Evolutionary conservation across 805 yeast species (phyloP).

Genomic region (Kluyveromyces starmeri): DNA sequence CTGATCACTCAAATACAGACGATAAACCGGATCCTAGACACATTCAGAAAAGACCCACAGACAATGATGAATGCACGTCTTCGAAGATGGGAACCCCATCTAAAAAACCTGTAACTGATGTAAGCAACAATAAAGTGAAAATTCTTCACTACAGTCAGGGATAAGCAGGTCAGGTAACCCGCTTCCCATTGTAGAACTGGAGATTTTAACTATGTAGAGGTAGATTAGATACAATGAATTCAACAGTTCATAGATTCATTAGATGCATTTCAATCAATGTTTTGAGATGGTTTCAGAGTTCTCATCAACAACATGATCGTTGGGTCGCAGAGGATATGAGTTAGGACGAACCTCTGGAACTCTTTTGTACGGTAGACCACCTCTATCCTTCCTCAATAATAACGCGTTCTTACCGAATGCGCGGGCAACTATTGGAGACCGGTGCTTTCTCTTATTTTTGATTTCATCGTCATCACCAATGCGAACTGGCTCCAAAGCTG

Average conservation of each 20-base stretch:
- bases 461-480: constrained; percentile 8
- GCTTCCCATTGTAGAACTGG: too few species aligned
- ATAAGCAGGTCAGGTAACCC: too few species aligned
- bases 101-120: too few species aligned
- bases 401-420: constrained; percentile 29
- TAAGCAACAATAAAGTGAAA: neutral
- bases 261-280: too few species aligned
- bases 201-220: too few species aligned
- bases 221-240: too few species aligned
- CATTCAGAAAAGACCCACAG: too few species aligned
- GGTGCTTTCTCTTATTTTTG: constrained; percentile 8
- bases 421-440: constrained; percentile 22
- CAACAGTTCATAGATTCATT: too few species aligned
- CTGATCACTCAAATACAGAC: neutral
- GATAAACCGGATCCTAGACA: too few species aligned
- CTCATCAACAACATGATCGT: neutral
- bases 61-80: too few species aligned
- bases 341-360: constrained; percentile 26
- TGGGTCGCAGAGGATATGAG: constrained; percentile 22
- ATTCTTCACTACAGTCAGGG: neutral
- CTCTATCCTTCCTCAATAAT: constrained; percentile 27
- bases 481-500: constrained; percentile 23
- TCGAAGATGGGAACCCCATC: too few species aligned
- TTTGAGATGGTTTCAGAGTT: neutral
- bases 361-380: constrained; percentile 28